Conservation (phyloP, 2,329 filamentous ascomycete species). For the Nannizzia gypsea region DNA sequence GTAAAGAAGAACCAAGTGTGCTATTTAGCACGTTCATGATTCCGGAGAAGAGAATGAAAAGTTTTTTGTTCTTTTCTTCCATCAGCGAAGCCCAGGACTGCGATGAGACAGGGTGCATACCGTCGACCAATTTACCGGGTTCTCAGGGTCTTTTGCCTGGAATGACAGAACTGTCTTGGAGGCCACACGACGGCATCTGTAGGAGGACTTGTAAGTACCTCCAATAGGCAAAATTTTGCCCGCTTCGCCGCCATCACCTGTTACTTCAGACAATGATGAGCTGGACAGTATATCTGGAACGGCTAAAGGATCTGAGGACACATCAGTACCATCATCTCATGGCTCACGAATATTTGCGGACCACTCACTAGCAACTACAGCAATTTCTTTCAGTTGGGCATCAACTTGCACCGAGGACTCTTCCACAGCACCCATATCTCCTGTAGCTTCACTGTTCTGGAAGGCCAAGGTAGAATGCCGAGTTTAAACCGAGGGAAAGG, state of each 20-base stretch:
- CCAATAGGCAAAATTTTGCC: not conserved
- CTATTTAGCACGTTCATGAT: constrained; percentile 29
- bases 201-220: constrained; percentile 3
- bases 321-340: not conserved
- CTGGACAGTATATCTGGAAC: not conserved
- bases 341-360: not conserved
- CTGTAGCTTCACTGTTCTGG: not conserved
- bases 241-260: not conserved
- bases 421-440: not conserved
- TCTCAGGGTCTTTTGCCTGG: constrained; percentile 24
- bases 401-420: not conserved
- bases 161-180: constrained; percentile 29
- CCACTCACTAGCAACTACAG: not conserved
- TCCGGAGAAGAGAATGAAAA: constrained; percentile 26
- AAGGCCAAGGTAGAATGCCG: not conserved
- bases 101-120: constrained; percentile 13
- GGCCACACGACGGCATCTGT: constrained; percentile 24
- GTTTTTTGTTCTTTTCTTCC: constrained; percentile 21
- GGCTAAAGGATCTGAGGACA: not conserved
- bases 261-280: not conserved
- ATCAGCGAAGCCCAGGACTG: not conserved
- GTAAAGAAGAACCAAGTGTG: constrained; percentile 31
- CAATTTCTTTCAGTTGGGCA: not conserved
- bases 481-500: not conserved
- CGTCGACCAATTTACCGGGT: constrained; percentile 26